Base-by-base conservation (phyloP, 1,284 basidiomycete species). In the Trametes hirsuta region DNA sequence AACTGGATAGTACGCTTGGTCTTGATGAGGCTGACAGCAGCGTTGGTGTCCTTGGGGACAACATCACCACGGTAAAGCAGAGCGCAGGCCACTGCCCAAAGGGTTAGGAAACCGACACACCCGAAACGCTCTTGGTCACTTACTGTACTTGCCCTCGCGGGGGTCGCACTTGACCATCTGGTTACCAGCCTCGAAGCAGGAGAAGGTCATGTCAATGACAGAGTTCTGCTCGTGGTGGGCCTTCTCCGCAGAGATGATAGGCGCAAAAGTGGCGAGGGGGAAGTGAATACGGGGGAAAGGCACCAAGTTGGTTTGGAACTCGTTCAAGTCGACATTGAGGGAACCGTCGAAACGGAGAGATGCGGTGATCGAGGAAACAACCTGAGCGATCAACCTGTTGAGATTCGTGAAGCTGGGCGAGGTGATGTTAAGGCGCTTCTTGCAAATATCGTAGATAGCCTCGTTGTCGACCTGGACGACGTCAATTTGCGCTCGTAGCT, bases 381-480 rank as follows among this genome's bases (percentile, higher is more conserved):
- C 93, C 74, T 93, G 90, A 55, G 93, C 94, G 67, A 95, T 95
- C 65, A 95, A 81, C 66, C 93, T 81, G 83, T 95, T 95, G 66
- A 95, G 78, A 83, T 95, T 95, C 70, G 88, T 90, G 82, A 93
- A 93, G 61, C 90, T 84, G 6, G 93, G 93, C 39, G 89, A 88
- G 59, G 82, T 75, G 72, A 95, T 92, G 72, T 86, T 86, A 60
- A 95, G 82, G 77, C 93, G 93, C 78, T 88, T 88, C 80, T 93
- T 91, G 88, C 93, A 97, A 70, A 97, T 97, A 77, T 97, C 95
- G 83, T 97, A 97, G 76, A 97, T 97, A 55, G 91, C 91, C 77
- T 93, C 90, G 75, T 96, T 96, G 77, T 96, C 94, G 64, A 96
- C 87, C 88, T 30, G 15, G 0, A 22, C 2, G 18, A 15, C 6